A percentile compares a stretch with the other conserved stretches of the same genome.
Evolutionary conservation across 75 land plant species (phyloP).

Genomic region (Azolla pinnata): DNA sequence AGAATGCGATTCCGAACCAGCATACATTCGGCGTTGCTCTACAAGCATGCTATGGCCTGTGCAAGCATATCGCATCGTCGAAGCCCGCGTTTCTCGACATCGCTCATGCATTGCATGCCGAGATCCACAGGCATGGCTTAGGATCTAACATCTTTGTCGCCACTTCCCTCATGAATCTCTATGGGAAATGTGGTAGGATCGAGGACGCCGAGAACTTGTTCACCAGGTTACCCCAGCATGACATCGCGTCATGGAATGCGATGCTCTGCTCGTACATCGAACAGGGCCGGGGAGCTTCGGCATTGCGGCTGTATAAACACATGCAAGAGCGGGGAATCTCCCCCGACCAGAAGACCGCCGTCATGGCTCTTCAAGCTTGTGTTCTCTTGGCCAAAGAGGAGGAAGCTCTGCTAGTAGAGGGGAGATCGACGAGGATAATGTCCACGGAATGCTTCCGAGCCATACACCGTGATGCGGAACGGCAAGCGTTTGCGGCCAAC

Average conservation of each 20-base stretch:
- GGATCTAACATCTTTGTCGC: slow-evolving; percentile 11
- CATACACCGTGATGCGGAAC: neutral
- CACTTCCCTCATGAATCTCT: slow-evolving; percentile 29
- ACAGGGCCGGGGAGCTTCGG: slow-evolving; percentile 31
- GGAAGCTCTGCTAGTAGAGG: neutral
- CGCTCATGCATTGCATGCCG: neutral
- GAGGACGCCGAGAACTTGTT: slow-evolving; percentile 27
- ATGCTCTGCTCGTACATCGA: slow-evolving; percentile 47
- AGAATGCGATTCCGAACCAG: slow-evolving; percentile 33
- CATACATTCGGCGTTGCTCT: slow-evolving; percentile 34
- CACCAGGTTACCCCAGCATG: slow-evolving; percentile 6
- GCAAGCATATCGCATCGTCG: neutral
- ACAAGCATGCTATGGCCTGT: slow-evolving; percentile 20
- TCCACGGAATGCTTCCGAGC: neutral
- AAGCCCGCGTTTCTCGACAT: neutral
- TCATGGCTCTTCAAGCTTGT: slow-evolving; percentile 6
- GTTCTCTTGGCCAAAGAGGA: neutral
- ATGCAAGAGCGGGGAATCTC: slow-evolving; percentile 28
- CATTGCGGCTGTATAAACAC: slow-evolving; percentile 26
- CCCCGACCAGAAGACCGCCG: slow-evolving; percentile 41
- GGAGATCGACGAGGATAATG: neutral
- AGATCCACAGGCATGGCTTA: neutral
- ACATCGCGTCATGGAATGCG: slow-evolving; percentile 38
- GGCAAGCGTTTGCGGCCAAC: neutral
- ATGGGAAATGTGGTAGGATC: slow-evolving; percentile 18